These are phyloP conservation scores for Solanum infundibuliforme DNA, from an alignment of 257 asterid genomes.

Conservation along the genomic window DNA sequence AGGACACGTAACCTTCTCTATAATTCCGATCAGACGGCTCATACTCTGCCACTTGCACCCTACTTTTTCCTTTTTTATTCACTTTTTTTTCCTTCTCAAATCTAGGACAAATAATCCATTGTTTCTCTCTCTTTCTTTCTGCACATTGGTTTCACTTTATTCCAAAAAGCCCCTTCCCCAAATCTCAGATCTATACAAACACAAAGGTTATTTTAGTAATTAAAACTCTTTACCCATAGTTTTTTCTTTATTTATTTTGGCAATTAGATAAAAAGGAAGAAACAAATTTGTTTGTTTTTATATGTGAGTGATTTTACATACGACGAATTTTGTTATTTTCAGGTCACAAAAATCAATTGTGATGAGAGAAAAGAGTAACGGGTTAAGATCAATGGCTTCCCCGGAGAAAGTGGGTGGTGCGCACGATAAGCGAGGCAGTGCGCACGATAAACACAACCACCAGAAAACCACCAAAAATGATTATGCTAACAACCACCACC, in stretches of 20 bases:
- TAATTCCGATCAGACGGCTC: constrained; percentile 33
- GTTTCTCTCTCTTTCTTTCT: not conserved
- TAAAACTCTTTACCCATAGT: not conserved
- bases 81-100: not conserved
- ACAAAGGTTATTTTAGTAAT: constrained; percentile 48
- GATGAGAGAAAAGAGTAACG: constrained; percentile 46
- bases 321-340: not conserved
- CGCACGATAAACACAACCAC: constrained; percentile 10
- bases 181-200: constrained; percentile 30
- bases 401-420: constrained; percentile 20
- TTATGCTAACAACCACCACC: constrained; percentile 2
- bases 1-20: constrained; percentile 39
- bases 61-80: not conserved
- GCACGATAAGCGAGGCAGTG: constrained; percentile 15
- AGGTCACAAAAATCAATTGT: constrained; percentile 41
- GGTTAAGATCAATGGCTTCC: constrained; percentile 32
- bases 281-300: not conserved
- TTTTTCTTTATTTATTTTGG: not conserved
- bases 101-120: not conserved
- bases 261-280: not conserved
- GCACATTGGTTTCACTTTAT: not conserved
- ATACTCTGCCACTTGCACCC: constrained; percentile 8
- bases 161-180: constrained; percentile 4
- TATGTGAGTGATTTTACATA: not conserved
- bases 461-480: not conserved